Base-by-base conservation (phyloP, 371 early-diverging fungal species). In the Dichotomocladium elegans region DNA sequence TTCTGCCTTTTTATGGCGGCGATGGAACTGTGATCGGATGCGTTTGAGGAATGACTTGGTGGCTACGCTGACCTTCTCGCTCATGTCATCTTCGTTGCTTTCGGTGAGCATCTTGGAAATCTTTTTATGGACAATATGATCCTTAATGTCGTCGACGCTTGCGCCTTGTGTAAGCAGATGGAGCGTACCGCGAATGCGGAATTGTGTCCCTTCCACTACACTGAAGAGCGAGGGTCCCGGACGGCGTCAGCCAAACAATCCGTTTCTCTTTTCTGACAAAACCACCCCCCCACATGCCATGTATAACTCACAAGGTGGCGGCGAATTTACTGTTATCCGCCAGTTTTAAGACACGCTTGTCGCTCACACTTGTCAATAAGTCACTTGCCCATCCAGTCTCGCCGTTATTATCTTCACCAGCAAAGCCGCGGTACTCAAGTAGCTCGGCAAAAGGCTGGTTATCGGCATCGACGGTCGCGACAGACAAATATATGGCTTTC, bases 311-410 rank as follows among this genome's bases (percentile, higher is more conserved):
- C 65, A 60, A 64, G 14, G 44, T 54, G n/a, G 52, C 59, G n/a
- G 57, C 55, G 3, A 60, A 55, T 28, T 70, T 69, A 2, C 51
- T 19, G 11, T 77, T 50, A 28, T 74, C 70, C 12, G 61, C 53
- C 11, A 77, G 35, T 29, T 80, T 77, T 22, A 33, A 26, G 14
- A 77, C 62, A 11, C 68, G 56, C 31, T 72, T 67, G 27, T 77
- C 70, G 3, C 66, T 68, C 0, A 66, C 64, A 24, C 74, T 47
- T 2, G 56, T 43, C 12, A 77, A 48, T 17, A 77, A 42, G 34
- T 72, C 70, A 22, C 72, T 74, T 47, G 60, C 46, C 66, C 73
- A 73, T 1, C 69, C 68, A 0, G 68, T 60, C 11, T 68, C 59
- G 12, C 70, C 64, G 15, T 55, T 41, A 41, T 71, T 65, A 35